These are phyloP conservation scores for Phytophthora melonis DNA, from an alignment of 352 stramenopile species.

Conservation along the genomic window DNA sequence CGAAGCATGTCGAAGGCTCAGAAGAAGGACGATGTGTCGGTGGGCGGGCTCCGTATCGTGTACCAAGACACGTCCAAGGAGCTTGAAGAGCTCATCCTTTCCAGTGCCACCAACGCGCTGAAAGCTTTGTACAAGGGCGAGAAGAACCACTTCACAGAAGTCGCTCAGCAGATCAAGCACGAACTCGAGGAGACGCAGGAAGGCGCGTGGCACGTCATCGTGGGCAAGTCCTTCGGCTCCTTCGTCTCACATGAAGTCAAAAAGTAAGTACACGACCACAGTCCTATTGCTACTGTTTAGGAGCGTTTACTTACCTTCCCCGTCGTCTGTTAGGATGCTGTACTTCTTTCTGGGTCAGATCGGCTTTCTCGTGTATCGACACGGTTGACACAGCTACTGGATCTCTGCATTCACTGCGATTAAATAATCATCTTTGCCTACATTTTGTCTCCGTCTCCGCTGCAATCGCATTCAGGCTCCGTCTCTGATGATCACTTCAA, in stretches of 20 bases:
- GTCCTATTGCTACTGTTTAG: not conserved
- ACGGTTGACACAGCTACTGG: slow-evolving; percentile 50
- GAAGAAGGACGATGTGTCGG: slow-evolving; percentile 84
- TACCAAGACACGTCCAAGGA: slow-evolving; percentile 78
- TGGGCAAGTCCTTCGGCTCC: slow-evolving; percentile 88
- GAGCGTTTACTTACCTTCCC: not conserved
- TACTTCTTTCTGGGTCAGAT: slow-evolving; percentile 88
- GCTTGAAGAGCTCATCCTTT: slow-evolving; percentile 75
- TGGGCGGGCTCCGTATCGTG: slow-evolving; percentile 73
- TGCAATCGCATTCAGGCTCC: slow-evolving; percentile 3
- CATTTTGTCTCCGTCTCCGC: slow-evolving; percentile 17
- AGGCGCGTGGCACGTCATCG: slow-evolving; percentile 85
- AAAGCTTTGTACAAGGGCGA: slow-evolving; percentile 88
- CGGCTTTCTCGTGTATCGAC: slow-evolving; percentile 80
- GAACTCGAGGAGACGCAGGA: slow-evolving; percentile 74
- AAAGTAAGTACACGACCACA: slow-evolving; percentile 52
- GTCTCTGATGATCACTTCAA: slow-evolving; percentile 9
- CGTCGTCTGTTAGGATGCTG: slow-evolving; percentile 59
- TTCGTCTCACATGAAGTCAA: slow-evolving; percentile 90
- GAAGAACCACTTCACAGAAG: slow-evolving; percentile 85
- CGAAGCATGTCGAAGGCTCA: slow-evolving; percentile 71
- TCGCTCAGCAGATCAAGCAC: slow-evolving; percentile 84
- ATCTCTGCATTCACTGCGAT: slow-evolving; percentile 20
- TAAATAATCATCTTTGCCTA: slow-evolving; percentile 52
- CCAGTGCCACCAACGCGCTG: slow-evolving; percentile 80